Evolutionary conservation across 2,329 filamentous ascomycete genomes (phyloP).

Genomic region (Albifimbria verrucaria): DNA sequence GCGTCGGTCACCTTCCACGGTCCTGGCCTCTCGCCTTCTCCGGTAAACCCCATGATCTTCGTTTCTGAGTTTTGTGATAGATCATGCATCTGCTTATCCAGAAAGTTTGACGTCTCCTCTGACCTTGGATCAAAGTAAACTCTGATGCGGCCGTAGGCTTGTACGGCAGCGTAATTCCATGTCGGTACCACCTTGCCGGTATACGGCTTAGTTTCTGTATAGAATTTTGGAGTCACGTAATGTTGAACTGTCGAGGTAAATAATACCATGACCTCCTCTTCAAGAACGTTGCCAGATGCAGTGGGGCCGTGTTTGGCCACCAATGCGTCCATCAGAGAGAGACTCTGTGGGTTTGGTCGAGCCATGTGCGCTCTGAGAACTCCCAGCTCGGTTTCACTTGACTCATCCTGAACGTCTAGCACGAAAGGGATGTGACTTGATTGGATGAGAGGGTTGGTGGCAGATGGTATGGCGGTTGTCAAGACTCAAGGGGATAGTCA

Average conservation of each 20-base stretch:
- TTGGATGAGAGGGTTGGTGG: constrained; percentile 7
- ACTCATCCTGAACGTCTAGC: neutral
- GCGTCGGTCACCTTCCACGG: constrained; percentile 52
- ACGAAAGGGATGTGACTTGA: neutral
- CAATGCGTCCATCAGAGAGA: constrained; percentile 48
- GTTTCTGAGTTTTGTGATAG: constrained; percentile 44
- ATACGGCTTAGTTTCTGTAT: constrained; percentile 53
- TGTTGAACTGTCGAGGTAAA: constrained; percentile 52
- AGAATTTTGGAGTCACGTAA: constrained; percentile 62
- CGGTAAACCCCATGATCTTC: constrained; percentile 48
- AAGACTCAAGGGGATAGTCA: constrained; percentile 55
- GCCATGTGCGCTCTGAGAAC: constrained; percentile 54
- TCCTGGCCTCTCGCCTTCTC: constrained; percentile 22
- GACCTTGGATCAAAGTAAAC: constrained; percentile 43
- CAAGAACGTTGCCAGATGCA: constrained; percentile 14
- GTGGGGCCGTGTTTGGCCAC: neutral
- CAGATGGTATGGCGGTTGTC: constrained; percentile 50
- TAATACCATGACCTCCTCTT: constrained; percentile 51
- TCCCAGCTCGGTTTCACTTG: constrained; percentile 3
- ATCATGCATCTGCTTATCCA: constrained; percentile 44
- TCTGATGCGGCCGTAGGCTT: constrained; percentile 50
- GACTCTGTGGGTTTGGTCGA: constrained; percentile 53
- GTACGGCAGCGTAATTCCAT: constrained; percentile 60
- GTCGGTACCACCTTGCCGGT: constrained; percentile 61
- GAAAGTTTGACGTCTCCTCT: constrained; percentile 36